Conservation (phyloP, 2,329 filamentous ascomycete genomes). For the Aspergillus tanneri region DNA sequence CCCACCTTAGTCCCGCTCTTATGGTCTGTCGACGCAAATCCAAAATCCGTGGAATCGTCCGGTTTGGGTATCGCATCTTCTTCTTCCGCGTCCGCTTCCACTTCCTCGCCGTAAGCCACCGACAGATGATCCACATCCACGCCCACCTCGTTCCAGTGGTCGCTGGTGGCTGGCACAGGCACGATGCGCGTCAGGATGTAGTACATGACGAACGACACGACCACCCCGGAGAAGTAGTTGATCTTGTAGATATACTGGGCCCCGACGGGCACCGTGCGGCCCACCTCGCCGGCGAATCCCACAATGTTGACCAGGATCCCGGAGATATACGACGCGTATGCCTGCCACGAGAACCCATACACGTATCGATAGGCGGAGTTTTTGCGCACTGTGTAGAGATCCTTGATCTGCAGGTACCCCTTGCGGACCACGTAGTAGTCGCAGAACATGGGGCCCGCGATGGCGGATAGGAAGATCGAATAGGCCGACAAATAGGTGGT, state of each 20-base stretch:
- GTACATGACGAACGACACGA: conserved; percentile 67
- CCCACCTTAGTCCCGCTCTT: conserved; percentile 25
- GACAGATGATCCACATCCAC: conserved; percentile 32
- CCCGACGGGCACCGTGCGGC: conserved; percentile 67
- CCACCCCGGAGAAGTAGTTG: conserved; percentile 85
- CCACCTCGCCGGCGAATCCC: conserved; percentile 81
- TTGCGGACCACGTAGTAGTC: conserved; percentile 87
- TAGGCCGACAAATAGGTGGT: conserved; percentile 90
- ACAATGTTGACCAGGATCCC: conserved; percentile 90
- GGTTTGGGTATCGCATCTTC: conserved; percentile 5
- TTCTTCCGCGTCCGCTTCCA: conserved; percentile 28
- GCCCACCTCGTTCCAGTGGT: conserved; percentile 73
- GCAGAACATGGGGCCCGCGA: conserved; percentile 83
- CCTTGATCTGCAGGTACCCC: conserved; percentile 75
- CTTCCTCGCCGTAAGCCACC: conserved; percentile 34
- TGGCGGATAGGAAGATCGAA: conserved; percentile 89
- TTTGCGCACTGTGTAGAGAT: conserved; percentile 70
- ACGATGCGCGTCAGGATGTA: conserved; percentile 66
- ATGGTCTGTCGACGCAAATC: conserved; percentile 11
- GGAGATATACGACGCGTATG: conserved; percentile 75
- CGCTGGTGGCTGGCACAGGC: conserved; percentile 72
- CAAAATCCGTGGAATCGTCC: conserved; percentile 11
- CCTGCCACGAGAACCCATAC: conserved; percentile 76
- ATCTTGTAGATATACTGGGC: conserved; percentile 85
- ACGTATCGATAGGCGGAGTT: conserved; percentile 68